Evolutionary conservation across 1,284 basidiomycete genomes (phyloP).

Genomic region (Gymnopus androsaceus): DNA sequence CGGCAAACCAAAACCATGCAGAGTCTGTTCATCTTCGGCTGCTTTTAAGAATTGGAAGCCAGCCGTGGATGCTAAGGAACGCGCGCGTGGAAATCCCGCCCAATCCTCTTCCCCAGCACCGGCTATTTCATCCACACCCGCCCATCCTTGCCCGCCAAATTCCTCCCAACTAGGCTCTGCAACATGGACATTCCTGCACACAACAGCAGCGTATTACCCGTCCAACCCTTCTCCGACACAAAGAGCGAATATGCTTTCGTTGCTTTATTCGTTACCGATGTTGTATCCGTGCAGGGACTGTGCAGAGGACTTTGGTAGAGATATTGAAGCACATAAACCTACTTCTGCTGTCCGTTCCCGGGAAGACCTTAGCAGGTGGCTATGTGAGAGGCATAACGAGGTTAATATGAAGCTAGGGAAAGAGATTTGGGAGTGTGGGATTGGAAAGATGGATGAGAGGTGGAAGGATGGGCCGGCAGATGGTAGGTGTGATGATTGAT

Average conservation of each 20-base stretch:
- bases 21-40: conserved; percentile 86
- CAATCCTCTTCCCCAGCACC: conserved; percentile 35
- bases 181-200: conserved; percentile 95
- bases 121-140: conserved; percentile 38
- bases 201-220: conserved; percentile 94
- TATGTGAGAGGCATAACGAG: conserved; percentile 90
- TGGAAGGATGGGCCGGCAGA: conserved; percentile 91
- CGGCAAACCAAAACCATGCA: conserved; percentile 94
- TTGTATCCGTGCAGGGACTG: conserved; percentile 89
- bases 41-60: conserved; percentile 76
- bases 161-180: conserved; percentile 84
- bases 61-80: conserved; percentile 30
- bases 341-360: conserved; percentile 77
- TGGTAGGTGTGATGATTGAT: conserved; percentile 88
- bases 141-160: conserved; percentile 86
- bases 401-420: conserved; percentile 89
- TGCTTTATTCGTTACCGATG: conserved; percentile 75
- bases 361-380: conserved; percentile 74
- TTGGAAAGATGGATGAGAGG: conserved; percentile 78
- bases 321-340: conserved; percentile 65
- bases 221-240: conserved; percentile 69
- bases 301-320: conserved; percentile 76
- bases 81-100: conserved; percentile 33
- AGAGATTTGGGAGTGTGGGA: conserved; percentile 76
- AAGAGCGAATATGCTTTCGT: conserved; percentile 77